phyloP scores from a whole-genome alignment of 768 basidiomycete species.

The Rhodotorula paludigena region DNA sequence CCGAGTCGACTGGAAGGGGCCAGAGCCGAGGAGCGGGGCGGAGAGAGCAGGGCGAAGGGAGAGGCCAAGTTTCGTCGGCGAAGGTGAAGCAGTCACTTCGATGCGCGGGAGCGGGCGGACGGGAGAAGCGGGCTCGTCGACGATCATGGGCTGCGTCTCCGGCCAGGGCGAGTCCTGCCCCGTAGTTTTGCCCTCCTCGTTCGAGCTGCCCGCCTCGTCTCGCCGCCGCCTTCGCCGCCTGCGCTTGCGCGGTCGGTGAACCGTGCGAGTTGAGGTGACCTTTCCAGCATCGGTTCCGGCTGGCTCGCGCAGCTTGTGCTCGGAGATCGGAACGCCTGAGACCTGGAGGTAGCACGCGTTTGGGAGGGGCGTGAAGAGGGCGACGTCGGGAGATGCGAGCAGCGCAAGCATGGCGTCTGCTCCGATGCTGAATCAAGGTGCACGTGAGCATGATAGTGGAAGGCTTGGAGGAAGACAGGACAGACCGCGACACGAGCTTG shows the following conservation, averaged over 20 bases:
- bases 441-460: neutral
- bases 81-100: neutral
- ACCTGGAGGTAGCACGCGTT: conserved; percentile 83
- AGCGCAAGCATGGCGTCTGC: conserved; percentile 71
- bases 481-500: conserved; percentile 59
- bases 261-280: neutral
- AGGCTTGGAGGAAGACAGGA: neutral
- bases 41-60: neutral
- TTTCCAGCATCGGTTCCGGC: neutral
- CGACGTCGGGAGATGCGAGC: conserved; percentile 58
- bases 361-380: conserved; percentile 68
- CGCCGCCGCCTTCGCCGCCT: neutral
- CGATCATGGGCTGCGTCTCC: neutral
- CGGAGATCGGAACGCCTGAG: conserved; percentile 64
- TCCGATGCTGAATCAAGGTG: conserved; percentile 61
- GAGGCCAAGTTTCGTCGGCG: neutral
- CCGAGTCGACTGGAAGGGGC: neutral
- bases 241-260: neutral
- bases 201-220: too few relatives aligned
- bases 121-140: neutral
- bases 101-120: neutral
- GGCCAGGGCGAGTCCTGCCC: too few relatives aligned
- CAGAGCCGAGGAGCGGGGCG: neutral
- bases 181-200: neutral
- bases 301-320: conserved; percentile 48